These are phyloP conservation scores for Salix arbutifolia DNA, from an alignment of 345 rosid species.

Conservation along the genomic window DNA sequence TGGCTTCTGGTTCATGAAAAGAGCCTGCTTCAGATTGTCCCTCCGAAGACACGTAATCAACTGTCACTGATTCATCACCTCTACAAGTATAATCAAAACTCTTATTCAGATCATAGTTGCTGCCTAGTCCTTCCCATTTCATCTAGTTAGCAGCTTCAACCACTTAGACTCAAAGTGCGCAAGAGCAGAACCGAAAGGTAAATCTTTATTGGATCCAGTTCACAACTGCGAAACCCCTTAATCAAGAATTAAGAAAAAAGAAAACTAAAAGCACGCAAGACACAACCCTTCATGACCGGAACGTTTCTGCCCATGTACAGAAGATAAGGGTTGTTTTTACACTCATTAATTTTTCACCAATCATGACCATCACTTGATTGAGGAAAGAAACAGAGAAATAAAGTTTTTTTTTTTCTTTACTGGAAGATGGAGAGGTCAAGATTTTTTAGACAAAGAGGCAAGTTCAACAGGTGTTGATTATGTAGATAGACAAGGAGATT, in stretches of 20 bases:
- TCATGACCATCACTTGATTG: neutral
- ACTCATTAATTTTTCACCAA: neutral
- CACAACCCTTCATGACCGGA: neutral
- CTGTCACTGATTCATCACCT: constrained; percentile 12
- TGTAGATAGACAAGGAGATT: neutral
- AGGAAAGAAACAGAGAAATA: neutral
- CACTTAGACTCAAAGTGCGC: neutral
- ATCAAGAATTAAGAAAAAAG: neutral
- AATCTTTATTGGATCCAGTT: neutral
- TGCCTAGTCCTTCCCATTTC: constrained; percentile 42
- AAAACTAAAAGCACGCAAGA: neutral
- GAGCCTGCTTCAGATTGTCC: constrained; percentile 16
- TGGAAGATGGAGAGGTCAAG: neutral
- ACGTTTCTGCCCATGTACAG: neutral
- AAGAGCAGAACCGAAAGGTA: neutral
- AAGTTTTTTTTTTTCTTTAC: neutral
- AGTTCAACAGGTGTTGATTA: neutral
- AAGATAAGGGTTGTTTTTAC: neutral
- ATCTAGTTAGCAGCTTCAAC: constrained; percentile 12
- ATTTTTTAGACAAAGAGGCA: neutral
- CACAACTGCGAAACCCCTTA: neutral
- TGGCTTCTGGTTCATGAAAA: constrained; percentile 21
- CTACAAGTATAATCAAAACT: constrained; percentile 13
- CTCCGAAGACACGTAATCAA: constrained; percentile 20
- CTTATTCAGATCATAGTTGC: constrained; percentile 24